Conservation (phyloP, 1,139 yeast species). For the Yamadazyma friedrichii region DNA sequence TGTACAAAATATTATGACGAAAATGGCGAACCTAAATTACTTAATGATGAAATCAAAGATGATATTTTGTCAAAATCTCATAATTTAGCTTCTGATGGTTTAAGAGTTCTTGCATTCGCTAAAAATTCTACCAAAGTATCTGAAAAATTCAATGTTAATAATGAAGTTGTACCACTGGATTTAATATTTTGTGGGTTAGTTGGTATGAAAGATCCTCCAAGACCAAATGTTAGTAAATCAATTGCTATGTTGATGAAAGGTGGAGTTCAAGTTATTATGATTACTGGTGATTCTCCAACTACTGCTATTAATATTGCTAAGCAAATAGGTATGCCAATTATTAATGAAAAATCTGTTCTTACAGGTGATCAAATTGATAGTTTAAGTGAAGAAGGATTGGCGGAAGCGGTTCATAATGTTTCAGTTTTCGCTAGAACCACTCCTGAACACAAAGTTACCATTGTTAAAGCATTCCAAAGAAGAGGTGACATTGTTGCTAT, state of each 20-base stretch:
- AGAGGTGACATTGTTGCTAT: slow-evolving; percentile 96
- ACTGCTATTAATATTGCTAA: slow-evolving; percentile 91
- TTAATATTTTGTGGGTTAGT: slow-evolving; percentile 78
- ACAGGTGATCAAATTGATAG: slow-evolving; percentile 80
- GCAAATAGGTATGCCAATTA: slow-evolving; percentile 87
- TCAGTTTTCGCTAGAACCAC: slow-evolving; percentile 95
- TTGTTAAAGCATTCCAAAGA: slow-evolving; percentile 86
- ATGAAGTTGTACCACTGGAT: slow-evolving; percentile 46
- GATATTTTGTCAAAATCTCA: slow-evolving; percentile 56
- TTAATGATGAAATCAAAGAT: slow-evolving; percentile 50
- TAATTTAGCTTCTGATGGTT: slow-evolving; percentile 74
- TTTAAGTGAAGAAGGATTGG: slow-evolving; percentile 66
- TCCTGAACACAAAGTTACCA: slow-evolving; percentile 91
- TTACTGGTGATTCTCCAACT: slow-evolving; percentile 92
- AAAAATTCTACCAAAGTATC: slow-evolving; percentile 35
- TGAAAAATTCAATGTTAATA: slow-evolving; percentile 17
- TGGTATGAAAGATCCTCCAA: slow-evolving; percentile 97
- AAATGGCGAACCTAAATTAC: slow-evolving; percentile 51
- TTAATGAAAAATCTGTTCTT: slow-evolving; percentile 64
- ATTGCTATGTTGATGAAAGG: slow-evolving; percentile 77
- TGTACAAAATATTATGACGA: slow-evolving; percentile 61
- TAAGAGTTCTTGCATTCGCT: slow-evolving; percentile 84
- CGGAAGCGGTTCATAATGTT: slow-evolving; percentile 74
- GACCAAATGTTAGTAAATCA: slow-evolving; percentile 75
- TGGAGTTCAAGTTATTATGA: slow-evolving; percentile 95